phyloP scores from a whole-genome alignment of 208 protist genomes.

The Lotmaria passim region DNA sequence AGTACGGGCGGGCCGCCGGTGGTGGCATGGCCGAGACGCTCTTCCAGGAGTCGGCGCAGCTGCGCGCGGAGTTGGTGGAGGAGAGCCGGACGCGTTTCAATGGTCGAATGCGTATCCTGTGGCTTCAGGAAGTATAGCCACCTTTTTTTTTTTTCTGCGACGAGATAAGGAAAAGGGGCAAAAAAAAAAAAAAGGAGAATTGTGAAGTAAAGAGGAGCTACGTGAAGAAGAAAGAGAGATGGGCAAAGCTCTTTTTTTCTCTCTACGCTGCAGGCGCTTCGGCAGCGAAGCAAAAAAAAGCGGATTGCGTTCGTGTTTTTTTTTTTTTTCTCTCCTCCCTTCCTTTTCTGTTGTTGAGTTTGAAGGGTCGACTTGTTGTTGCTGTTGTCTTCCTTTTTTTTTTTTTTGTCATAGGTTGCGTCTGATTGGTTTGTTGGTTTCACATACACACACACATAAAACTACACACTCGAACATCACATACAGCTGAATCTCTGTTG shows the following conservation, averaged over 20 bases:
- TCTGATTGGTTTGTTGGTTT: not conserved
- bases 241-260: not conserved
- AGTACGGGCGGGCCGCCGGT: constrained; percentile 38
- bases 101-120: constrained; percentile 83
- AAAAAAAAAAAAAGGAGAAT: not conserved
- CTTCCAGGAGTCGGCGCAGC: constrained; percentile 59
- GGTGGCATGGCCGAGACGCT: constrained; percentile 50
- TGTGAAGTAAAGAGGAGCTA: no score
- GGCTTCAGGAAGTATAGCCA: constrained; percentile 79
- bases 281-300: not conserved
- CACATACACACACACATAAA: constrained; percentile 2
- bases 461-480: not conserved
- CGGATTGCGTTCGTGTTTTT: not conserved
- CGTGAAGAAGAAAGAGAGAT: no score
- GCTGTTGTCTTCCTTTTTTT: not conserved
- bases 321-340: not conserved
- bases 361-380: no score
- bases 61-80: constrained; percentile 74
- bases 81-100: constrained; percentile 76
- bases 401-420: not conserved
- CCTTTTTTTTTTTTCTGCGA: not conserved
- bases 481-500: no score
- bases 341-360: constrained; percentile 1
- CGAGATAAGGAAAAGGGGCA: not conserved
- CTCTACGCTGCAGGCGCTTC: not conserved